phyloP scores from a whole-genome alignment of 805 yeast genomes.

The Saccharomycopsis malanga region DNA sequence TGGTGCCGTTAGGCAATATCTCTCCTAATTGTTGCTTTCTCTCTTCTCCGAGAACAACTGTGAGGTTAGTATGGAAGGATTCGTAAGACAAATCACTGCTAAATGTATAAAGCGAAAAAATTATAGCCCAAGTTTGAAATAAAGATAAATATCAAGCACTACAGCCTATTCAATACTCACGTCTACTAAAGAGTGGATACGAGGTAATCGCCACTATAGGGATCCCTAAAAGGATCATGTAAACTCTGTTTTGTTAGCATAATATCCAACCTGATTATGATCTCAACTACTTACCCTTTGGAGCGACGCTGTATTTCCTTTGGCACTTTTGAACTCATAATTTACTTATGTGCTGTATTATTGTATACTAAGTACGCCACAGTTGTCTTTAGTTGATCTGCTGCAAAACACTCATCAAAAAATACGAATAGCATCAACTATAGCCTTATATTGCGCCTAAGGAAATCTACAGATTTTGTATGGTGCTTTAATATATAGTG shows the following conservation, averaged over 20 bases:
- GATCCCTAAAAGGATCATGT: constrained; percentile 23
- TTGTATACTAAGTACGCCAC: too few species aligned
- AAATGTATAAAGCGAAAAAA: background rate
- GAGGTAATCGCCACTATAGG: constrained; percentile 14
- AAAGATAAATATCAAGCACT: background rate
- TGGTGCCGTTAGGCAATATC: constrained; percentile 37
- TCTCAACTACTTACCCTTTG: background rate
- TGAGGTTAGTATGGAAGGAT: constrained; percentile 2
- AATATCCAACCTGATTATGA: background rate
- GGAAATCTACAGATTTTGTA: too few species aligned
- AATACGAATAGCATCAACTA: too few species aligned
- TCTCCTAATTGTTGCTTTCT: constrained; percentile 41
- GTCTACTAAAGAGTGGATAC: constrained; percentile 13
- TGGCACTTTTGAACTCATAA: background rate
- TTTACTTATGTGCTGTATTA: too few species aligned
- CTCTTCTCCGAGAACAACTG: constrained; percentile 35
- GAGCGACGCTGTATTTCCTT: background rate
- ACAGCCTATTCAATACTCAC: constrained; percentile 10
- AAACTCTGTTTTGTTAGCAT: constrained; percentile 12
- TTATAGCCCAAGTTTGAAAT: background rate
- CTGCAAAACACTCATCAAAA: too few species aligned
- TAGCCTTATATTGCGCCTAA: too few species aligned
- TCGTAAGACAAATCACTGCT: background rate
- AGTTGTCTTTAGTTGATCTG: too few species aligned
- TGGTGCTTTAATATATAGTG: too few species aligned